These are phyloP conservation scores for Ilex paraguariensis DNA, from an alignment of 305 asterid genomes.

Conservation along the genomic window DNA sequence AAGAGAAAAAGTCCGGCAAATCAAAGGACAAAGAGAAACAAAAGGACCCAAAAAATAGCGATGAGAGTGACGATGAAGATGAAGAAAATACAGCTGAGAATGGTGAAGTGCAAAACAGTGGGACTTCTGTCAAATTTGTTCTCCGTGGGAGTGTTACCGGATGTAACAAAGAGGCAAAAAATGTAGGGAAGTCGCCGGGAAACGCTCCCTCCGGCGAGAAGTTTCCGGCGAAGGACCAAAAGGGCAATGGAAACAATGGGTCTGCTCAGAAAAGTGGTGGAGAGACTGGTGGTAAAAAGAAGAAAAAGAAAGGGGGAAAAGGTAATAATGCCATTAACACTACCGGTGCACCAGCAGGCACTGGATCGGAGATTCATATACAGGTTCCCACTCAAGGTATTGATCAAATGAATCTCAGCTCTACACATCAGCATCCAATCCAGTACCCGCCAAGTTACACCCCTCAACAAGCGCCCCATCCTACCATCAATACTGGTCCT, in stretches of 20 bases:
- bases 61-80: background rate
- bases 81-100: background rate
- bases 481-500: background rate
- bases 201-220: background rate
- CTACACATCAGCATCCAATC: background rate
- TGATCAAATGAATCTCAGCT: background rate
- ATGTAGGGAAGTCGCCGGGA: background rate
- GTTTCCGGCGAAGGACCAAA: background rate
- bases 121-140: background rate
- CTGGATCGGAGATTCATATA: background rate
- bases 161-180: background rate
- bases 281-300: background rate
- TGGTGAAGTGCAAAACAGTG: background rate
- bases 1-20: background rate
- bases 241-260: background rate
- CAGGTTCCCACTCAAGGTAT: background rate
- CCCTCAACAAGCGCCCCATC: background rate
- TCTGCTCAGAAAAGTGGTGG: background rate
- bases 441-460: background rate
- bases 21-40: background rate
- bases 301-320: background rate
- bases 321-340: background rate
- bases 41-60: background rate
- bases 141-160: no score
- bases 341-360: background rate